A percentile compares a stretch with the other conserved stretches of the same genome.
These are phyloP conservation scores for Medicago ruthenica DNA, from an alignment of 306 rosid genomes.

Conservation along the genomic window DNA sequence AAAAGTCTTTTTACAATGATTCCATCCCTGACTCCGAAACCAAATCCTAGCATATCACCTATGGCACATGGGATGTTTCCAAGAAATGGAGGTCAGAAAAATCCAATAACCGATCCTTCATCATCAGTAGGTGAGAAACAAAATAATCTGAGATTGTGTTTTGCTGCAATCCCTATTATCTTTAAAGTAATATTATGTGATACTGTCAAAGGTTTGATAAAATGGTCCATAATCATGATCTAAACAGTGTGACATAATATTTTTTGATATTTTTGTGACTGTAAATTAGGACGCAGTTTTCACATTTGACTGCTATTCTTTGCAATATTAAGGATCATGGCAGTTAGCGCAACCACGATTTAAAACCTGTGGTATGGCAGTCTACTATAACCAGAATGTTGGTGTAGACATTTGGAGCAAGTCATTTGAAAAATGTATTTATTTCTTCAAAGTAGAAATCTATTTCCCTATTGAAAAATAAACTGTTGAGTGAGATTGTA, in stretches of 20 bases:
- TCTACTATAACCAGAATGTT: not conserved
- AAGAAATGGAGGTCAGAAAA: constrained; percentile 33
- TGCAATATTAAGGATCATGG: not conserved
- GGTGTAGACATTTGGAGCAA: not conserved
- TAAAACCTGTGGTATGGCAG: not conserved
- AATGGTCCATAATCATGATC: not conserved
- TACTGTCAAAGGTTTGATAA: not conserved
- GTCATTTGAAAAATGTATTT: not conserved
- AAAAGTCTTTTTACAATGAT: constrained; percentile 22
- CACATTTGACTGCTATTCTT: not conserved
- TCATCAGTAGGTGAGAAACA: constrained; percentile 49
- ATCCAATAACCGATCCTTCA: constrained; percentile 37
- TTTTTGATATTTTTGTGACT: not conserved
- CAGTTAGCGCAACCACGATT: not conserved
- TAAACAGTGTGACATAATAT: not conserved
- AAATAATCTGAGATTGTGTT: not conserved
- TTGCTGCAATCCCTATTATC: not conserved
- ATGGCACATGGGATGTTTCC: constrained; percentile 40
- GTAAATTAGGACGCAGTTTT: not conserved
- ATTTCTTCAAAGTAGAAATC: not conserved
- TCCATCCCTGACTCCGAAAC: not conserved
- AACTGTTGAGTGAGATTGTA: not conserved
- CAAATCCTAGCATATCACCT: not conserved
- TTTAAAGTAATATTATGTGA: not conserved
- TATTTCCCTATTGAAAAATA: constrained; percentile 14